Conservation (phyloP, 352 stramenopile genomes). For the Elongisporangium undulatum region DNA sequence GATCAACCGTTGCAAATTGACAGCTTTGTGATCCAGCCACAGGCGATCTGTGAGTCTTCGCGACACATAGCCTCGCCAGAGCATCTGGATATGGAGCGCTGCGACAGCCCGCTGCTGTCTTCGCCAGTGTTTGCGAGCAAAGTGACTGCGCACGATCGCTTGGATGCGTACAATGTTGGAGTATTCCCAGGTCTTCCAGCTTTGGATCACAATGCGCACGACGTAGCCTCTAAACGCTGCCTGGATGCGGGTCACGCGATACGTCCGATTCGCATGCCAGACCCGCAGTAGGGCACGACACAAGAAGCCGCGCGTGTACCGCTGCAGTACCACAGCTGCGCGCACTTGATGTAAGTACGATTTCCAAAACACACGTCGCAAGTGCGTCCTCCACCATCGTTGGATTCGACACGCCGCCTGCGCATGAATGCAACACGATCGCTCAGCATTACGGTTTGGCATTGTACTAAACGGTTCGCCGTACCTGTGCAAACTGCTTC, state of each 20-base stretch:
- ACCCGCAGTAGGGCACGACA: conserved; percentile 35
- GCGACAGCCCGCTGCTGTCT: conserved; percentile 22
- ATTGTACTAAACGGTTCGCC: neutral
- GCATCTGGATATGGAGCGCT: conserved; percentile 50
- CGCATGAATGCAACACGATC: neutral
- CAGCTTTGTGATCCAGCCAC: conserved; percentile 41
- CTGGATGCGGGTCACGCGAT: conserved; percentile 51
- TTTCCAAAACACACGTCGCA: conserved; percentile 36
- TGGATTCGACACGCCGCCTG: conserved; percentile 45
- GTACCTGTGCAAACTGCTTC: conserved; percentile 37
- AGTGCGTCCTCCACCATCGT: conserved; percentile 46
- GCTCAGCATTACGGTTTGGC: neutral
- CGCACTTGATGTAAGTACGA: conserved; percentile 35
- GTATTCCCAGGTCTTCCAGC: conserved; percentile 54
- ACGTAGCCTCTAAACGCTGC: conserved; percentile 52
- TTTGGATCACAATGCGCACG: conserved; percentile 29
- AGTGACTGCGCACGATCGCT: conserved; percentile 47
- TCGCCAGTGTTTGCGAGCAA: conserved; percentile 13
- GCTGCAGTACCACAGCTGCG: conserved; percentile 50
- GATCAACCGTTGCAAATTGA: conserved; percentile 51
- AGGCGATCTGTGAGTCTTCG: conserved; percentile 40
- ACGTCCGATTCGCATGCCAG: conserved; percentile 54
- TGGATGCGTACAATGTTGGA: conserved; percentile 64
- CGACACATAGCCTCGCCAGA: conserved; percentile 47
- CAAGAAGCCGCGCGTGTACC: conserved; percentile 42